Evolutionary conservation across 2,329 filamentous ascomycete species (phyloP), one percentile per base, ranked within the genome.

Genomic region (Calonectria multiphialidica): DNA sequence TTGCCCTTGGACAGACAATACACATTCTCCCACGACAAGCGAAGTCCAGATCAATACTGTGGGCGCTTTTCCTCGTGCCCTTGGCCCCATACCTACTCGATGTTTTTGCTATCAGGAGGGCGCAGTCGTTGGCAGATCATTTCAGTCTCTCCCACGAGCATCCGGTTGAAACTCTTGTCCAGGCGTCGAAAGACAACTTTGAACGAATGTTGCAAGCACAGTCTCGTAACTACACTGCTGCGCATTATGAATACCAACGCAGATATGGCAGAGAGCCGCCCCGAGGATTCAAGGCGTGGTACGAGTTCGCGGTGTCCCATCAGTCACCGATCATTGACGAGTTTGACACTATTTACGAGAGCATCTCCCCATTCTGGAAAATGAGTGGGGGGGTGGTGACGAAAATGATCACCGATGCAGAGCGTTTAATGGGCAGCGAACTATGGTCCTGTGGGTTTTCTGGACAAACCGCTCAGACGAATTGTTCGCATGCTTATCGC

Each of bases 311-410:
- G 0, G 64, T 75, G 1, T 73, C 74, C 0, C 78, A 86, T 1
- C 35, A 84, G 2, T 88, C 87, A 0, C 81, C 81, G 0, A 82
- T 89, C n/a, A 87, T 89, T 44, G 87, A 89, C 70, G 85, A 89
- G 2, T 89, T 87, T 33, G 86, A 89, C 47, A 80, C 76, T 0
- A 86, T 90, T 2, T 78, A 84, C 55, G 68, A 84, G 0, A 71
- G 79, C 0, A 74, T 90, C 1, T 77, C 79, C 0, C 87, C 86
- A 0, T 86, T 89, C 47, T 81, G 82, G 70, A 80, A 72, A 5
- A 35, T 87, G 0, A 84, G 81, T 37, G 86, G 85, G 0, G 70
- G 75, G 0, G 80, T 85, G 10, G 66, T 86, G 2, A 18, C 47
- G 0, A 47, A 79, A 3, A 69, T 76, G 1, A 84, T 86, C 74